phyloP scores from a whole-genome alignment of 2,329 filamentous ascomycete genomes.

The Clonostachys chloroleuca region DNA sequence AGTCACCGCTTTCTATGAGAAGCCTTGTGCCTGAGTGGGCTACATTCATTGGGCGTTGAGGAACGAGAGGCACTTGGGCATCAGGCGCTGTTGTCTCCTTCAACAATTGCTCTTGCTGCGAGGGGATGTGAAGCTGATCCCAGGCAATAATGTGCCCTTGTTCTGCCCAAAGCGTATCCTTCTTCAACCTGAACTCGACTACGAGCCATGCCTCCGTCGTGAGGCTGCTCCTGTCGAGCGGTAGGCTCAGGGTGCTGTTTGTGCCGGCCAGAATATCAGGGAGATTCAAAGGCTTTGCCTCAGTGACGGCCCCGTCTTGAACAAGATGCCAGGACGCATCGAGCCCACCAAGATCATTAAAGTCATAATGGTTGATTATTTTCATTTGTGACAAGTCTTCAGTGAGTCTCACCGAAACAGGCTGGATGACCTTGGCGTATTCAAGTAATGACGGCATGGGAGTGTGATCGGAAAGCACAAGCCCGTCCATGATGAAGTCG shows the following conservation, averaged over 20 bases:
- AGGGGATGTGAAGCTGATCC: slow-evolving; percentile 6
- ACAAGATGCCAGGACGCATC: slow-evolving; percentile 14
- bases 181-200: slow-evolving; percentile 5
- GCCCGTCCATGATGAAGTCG: slow-evolving; percentile 59
- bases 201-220: slow-evolving; percentile 6
- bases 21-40: neutral
- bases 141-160: slow-evolving; percentile 8
- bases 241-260: neutral
- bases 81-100: neutral
- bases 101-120: neutral
- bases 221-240: neutral
- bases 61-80: neutral
- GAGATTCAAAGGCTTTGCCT: neutral
- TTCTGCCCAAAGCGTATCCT: slow-evolving; percentile 6
- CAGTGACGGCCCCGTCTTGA: neutral
- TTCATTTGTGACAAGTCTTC: slow-evolving; percentile 21
- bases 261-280: neutral
- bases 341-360: slow-evolving; percentile 36
- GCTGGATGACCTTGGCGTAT: slow-evolving; percentile 53
- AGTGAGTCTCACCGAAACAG: slow-evolving; percentile 36
- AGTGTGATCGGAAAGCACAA: slow-evolving; percentile 48
- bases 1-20: neutral
- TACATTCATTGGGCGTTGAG: neutral
- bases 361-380: slow-evolving; percentile 45
- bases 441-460: slow-evolving; percentile 53